Percentiles rank a stretch among this genome's conserved stretches.
Conservation (phyloP, 2,329 filamentous ascomycete genomes). For the Epichloe festucae region DNA sequence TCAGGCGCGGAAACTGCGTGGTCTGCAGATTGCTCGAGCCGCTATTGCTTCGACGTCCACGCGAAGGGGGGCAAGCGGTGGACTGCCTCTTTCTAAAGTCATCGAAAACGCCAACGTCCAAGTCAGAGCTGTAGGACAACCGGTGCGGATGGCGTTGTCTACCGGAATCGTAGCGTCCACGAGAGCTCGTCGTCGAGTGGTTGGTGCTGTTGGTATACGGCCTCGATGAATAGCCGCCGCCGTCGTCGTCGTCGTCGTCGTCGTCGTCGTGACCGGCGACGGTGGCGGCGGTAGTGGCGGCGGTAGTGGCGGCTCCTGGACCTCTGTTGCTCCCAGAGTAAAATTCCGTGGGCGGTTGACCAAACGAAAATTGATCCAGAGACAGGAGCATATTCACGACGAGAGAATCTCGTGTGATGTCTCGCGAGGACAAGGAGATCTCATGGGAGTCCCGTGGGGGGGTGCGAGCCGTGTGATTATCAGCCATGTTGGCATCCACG, state of each 20-base stretch:
- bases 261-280: constrained; percentile 1
- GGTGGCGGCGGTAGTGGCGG: constrained; percentile 9
- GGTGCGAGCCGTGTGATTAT: constrained; percentile 13
- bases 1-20: constrained; percentile 41
- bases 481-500: constrained; percentile 14
- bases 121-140: constrained; percentile 50
- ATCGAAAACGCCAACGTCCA: constrained; percentile 44
- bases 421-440: constrained; percentile 62
- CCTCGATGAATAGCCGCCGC: constrained; percentile 7
- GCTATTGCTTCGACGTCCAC: constrained; percentile 65
- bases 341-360: constrained; percentile 20
- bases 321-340: constrained; percentile 5
- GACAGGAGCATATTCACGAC: constrained; percentile 93
- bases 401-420: constrained; percentile 76
- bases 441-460: constrained; percentile 61
- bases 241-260: background rate
- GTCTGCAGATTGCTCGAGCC: constrained; percentile 60
- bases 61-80: constrained; percentile 19
- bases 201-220: constrained; percentile 3
- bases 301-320: constrained; percentile 12
- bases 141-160: constrained; percentile 14
- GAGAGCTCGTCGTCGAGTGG: constrained; percentile 4
- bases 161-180: background rate
- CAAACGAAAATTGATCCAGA: constrained; percentile 67
- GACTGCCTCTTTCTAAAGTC: constrained; percentile 10